Conservation (phyloP, 495 filamentous ascomycete genomes). For the Penicillium lagena region DNA sequence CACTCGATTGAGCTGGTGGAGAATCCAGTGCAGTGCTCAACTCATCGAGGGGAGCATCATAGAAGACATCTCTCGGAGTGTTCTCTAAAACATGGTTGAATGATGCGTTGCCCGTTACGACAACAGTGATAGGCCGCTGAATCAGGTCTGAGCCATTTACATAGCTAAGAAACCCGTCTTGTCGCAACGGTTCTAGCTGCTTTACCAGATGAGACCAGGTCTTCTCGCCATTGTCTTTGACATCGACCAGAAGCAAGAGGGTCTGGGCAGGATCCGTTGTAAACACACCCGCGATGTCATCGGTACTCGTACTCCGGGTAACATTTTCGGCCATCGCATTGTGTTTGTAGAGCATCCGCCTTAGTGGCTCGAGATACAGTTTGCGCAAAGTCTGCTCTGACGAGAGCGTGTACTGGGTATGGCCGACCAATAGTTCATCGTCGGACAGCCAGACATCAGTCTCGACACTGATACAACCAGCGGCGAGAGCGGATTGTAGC, state of each 20-base stretch:
- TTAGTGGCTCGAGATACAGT: conserved; percentile 61
- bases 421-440: conserved; percentile 48
- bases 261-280: conserved; percentile 26
- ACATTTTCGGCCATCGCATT: background rate
- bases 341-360: conserved; percentile 22
- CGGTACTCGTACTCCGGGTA: background rate
- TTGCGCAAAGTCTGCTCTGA: conserved; percentile 31
- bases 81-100: conserved; percentile 33
- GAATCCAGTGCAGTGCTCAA: too few species aligned
- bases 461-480: conserved; percentile 60
- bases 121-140: conserved; percentile 58
- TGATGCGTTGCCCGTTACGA: conserved; percentile 44
- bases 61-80: conserved; percentile 55
- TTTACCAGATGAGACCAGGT: conserved; percentile 40
- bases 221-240: conserved; percentile 24
- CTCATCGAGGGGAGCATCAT: conserved; percentile 56
- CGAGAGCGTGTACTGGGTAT: background rate
- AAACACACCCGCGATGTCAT: conserved; percentile 49
- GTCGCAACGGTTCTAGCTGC: conserved; percentile 51
- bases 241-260: conserved; percentile 27
- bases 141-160: conserved; percentile 39
- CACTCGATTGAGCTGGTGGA: too few species aligned
- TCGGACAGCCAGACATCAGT: conserved; percentile 65
- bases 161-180: conserved; percentile 51
- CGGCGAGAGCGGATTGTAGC: conserved; percentile 43